Evolutionary conservation across 352 stramenopile genomes (phyloP).

Genomic region (Plasmopara halstedii): DNA sequence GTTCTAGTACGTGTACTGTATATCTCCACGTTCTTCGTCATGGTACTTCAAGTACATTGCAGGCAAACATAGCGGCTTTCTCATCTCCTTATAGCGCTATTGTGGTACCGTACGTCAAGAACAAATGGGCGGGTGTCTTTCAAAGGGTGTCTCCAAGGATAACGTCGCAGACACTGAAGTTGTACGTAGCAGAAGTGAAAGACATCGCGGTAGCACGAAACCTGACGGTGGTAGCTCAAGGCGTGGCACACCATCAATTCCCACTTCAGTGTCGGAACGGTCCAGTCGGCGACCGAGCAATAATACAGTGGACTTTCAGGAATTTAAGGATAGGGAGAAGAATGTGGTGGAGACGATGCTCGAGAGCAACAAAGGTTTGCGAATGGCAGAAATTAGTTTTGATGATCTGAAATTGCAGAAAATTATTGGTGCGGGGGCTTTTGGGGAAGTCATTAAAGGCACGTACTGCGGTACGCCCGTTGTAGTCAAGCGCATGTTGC

Average conservation of each 20-base stretch:
- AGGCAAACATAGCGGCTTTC: constrained; percentile 9
- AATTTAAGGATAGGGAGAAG: constrained; percentile 85
- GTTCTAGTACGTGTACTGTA: neutral
- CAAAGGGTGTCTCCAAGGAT: constrained; percentile 30
- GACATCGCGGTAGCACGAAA: neutral
- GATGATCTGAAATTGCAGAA: constrained; percentile 85
- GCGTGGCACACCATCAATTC: neutral
- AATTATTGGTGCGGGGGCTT: constrained; percentile 79
- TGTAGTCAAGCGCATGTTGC: constrained; percentile 85
- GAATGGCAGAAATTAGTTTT: constrained; percentile 87
- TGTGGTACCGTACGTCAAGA: neutral
- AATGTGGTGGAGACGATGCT: constrained; percentile 85
- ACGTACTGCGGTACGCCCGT: constrained; percentile 85
- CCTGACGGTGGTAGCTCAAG: constrained; percentile 2
- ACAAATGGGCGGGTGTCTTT: constrained; percentile 41
- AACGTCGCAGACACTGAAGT: constrained; percentile 7
- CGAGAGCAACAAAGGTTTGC: constrained; percentile 79
- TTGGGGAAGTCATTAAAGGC: constrained; percentile 85
- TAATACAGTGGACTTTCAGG: constrained; percentile 67
- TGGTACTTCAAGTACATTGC: constrained; percentile 1
- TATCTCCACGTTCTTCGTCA: neutral
- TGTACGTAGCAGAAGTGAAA: neutral
- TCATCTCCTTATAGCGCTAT: neutral
- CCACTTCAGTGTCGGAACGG: constrained; percentile 3
- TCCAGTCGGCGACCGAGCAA: constrained; percentile 20